phyloP scores from a whole-genome alignment of 805 yeast species.

The Metschnikowia lunata region DNA sequence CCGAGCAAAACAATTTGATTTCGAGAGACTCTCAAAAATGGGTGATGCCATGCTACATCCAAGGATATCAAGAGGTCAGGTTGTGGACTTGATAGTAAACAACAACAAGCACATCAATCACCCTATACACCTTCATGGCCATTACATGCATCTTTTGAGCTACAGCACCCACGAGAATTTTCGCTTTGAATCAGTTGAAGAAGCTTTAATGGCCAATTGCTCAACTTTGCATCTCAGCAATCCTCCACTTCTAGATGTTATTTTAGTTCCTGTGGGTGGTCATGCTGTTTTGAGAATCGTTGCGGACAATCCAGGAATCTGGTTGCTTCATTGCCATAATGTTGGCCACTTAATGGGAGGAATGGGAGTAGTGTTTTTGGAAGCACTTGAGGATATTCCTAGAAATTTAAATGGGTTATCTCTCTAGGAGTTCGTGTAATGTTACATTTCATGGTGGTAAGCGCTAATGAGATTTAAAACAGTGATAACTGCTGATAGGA shows the following conservation, averaged over 20 bases:
- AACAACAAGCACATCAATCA: constrained; percentile 27
- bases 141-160: constrained; percentile 26
- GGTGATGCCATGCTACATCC: constrained; percentile 9
- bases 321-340: constrained; percentile 34
- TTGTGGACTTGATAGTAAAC: constrained; percentile 29
- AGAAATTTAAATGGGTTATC: not conserved
- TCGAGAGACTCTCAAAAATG: not conserved
- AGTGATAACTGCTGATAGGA: no score
- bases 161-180: constrained; percentile 22
- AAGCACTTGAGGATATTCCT: constrained; percentile 15
- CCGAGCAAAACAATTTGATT: no score
- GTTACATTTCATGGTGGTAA: no score
- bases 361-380: constrained; percentile 22
- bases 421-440: no score
- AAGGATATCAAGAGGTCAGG: constrained; percentile 23
- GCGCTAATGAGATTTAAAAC: no score
- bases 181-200: constrained; percentile 21
- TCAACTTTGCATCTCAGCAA: constrained; percentile 15
- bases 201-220: constrained; percentile 20
- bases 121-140: constrained; percentile 36
- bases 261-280: constrained; percentile 28
- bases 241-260: constrained; percentile 26
- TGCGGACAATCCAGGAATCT: constrained; percentile 31
- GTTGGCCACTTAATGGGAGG: constrained; percentile 32
- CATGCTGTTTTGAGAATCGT: constrained; percentile 28